Conservation (phyloP, 1,284 basidiomycete species). For the Phylloporus gajari region DNA sequence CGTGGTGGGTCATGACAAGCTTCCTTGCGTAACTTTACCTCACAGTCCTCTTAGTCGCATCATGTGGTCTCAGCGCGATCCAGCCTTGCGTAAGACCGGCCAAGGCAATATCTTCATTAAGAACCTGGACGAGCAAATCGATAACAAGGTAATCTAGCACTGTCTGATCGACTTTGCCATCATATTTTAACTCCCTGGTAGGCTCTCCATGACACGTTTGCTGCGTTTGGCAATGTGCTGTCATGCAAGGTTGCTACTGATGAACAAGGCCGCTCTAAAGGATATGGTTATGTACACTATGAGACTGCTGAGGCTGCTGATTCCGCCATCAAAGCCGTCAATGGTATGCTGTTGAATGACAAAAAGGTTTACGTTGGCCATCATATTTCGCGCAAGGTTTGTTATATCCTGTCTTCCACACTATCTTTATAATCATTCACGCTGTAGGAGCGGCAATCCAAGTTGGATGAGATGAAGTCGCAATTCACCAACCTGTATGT, state of each 20-base stretch:
- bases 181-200: slow-evolving; percentile 39
- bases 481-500: slow-evolving; percentile 99
- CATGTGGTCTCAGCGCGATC: slow-evolving; percentile 99
- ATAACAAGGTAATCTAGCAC: slow-evolving; percentile 85
- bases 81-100: slow-evolving; percentile 98
- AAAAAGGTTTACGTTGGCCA: slow-evolving; percentile 99
- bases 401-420: slow-evolving; percentile 30
- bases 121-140: slow-evolving; percentile 97
- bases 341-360: slow-evolving; percentile 99
- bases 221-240: slow-evolving; percentile 97
- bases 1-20: slow-evolving; percentile 71
- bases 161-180: neutral
- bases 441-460: slow-evolving; percentile 90
- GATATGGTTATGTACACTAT: slow-evolving; percentile 99
- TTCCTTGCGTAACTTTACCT: slow-evolving; percentile 3
- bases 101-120: slow-evolving; percentile 99
- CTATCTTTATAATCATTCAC: neutral
- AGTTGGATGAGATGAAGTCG: slow-evolving; percentile 96
- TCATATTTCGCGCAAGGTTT: slow-evolving; percentile 95
- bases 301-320: slow-evolving; percentile 98
- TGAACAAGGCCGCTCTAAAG: slow-evolving; percentile 91
- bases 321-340: slow-evolving; percentile 96
- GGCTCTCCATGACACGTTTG: slow-evolving; percentile 99
- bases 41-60: slow-evolving; percentile 75
- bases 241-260: slow-evolving; percentile 99